Base-by-base conservation (phyloP, 768 basidiomycete species). In the Pleurotus djamor region DNA sequence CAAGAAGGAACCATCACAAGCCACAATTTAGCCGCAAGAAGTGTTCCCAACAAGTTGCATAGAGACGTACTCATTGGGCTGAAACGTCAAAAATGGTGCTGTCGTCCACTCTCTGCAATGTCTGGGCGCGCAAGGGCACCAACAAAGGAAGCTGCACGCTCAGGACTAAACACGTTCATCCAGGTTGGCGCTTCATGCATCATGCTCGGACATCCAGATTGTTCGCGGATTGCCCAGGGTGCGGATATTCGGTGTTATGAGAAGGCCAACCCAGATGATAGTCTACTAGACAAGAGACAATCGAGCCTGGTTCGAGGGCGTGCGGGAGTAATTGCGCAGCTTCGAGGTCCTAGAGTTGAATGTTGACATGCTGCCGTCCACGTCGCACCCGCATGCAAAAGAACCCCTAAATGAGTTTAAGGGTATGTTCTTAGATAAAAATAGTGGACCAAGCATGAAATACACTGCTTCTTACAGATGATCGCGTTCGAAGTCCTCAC, bases 151-250 rank as follows among this genome's bases (percentile, higher is more conserved):
- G 54, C 12, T 7, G 21, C 10, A 7, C n/a, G 16, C 13, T 47
- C 10, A 47, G 10, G 13, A 56, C 21, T 9, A 56, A 56, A 56
- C 54, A 44, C 41, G 54, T 44, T 41, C 28, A 34, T 16, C 38
- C 37, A 43, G 41, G 38, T 32, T 56, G n/a, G 38, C 4, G n/a
- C 1, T 41, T 9, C 38, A 41, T 41, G 4, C n/a, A 41, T 10
- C 9, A 41, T n/a, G 38, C 36, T 17, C 54, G 54, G 41, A 21
- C 41, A 45, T 41, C 54, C 37, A 56, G 54, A 56, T 56, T 28
- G 41, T 32, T 56, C 41, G 54, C 54, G 54, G 54, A 56, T 56
- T 56, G 54, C 28, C 54, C 41, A 56, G 54, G 54, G 41, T 35
- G 34, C 34, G 54, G 37, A 17, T 36, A 16, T 55, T 43, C 54